Percentiles rank a stretch among this genome's conserved stretches.
Evolutionary conservation across 148 eudicot species (phyloP).

Genomic region (Camellia lanceoleosa): DNA sequence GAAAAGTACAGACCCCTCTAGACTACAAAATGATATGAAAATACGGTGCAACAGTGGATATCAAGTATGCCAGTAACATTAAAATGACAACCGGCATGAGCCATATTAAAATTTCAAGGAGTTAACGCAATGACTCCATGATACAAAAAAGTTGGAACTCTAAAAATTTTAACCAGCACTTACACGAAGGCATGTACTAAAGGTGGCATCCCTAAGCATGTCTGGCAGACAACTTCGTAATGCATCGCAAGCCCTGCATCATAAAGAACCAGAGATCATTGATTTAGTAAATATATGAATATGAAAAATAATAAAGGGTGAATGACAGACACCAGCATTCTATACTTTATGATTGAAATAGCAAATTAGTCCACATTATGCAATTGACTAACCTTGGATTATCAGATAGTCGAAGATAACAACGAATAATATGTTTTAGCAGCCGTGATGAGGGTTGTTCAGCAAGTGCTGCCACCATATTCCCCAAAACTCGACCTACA

Average conservation of each 20-base stretch:
- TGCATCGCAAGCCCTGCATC: conserved; percentile 86
- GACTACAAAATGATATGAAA: background rate
- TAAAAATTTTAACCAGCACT: conserved; percentile 18
- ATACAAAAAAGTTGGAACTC: background rate
- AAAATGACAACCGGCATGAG: background rate
- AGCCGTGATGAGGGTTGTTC: conserved; percentile 84
- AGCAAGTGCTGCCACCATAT: conserved; percentile 82
- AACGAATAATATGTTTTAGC: conserved; percentile 79
- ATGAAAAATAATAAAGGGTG: background rate
- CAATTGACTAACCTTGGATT: conserved; percentile 53
- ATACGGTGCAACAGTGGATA: background rate
- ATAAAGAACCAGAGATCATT: conserved; percentile 5
- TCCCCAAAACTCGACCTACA: conserved; percentile 74
- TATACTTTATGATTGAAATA: background rate
- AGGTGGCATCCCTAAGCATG: conserved; percentile 71
- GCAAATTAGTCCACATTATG: background rate
- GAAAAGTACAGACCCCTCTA: background rate
- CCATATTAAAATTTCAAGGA: background rate
- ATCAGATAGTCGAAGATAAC: conserved; percentile 81
- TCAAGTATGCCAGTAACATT: background rate
- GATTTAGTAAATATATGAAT: background rate
- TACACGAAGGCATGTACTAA: conserved; percentile 66
- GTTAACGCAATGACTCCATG: background rate
- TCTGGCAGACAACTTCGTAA: conserved; percentile 75
- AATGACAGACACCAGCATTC: too few species aligned